Conservation (phyloP, 169 alveolate genomes). For the Perkinsus olseni region DNA sequence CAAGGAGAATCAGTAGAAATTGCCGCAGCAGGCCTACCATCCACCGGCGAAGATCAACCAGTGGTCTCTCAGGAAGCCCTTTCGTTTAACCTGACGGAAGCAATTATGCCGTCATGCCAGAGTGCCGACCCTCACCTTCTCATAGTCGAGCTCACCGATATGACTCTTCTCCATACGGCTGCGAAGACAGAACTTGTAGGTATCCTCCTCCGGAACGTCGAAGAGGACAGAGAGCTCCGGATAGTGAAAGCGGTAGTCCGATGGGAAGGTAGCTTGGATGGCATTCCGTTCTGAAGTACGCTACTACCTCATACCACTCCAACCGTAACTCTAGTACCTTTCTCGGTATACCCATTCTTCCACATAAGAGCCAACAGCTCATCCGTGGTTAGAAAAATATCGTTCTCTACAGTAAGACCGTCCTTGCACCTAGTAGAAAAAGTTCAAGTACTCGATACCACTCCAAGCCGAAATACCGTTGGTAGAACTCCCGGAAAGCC, state of each 20-base stretch:
- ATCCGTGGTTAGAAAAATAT: conserved; percentile 4
- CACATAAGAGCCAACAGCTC: conserved; percentile 11
- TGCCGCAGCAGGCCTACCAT: background rate
- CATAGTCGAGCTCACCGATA: conserved; percentile 3
- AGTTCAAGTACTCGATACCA: background rate
- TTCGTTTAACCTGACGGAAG: background rate
- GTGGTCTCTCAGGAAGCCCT: conserved; percentile 12
- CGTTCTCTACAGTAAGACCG: conserved; percentile 10
- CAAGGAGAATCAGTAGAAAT: background rate
- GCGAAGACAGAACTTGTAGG: conserved; percentile 10
- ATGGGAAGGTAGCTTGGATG: background rate
- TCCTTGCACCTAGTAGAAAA: background rate
- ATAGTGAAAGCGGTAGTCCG: conserved; percentile 14
- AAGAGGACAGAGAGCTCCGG: conserved; percentile 8
- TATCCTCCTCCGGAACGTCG: conserved; percentile 5
- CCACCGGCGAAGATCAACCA: conserved; percentile 3
- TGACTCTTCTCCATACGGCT: background rate
- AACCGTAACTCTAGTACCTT: background rate
- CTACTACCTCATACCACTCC: background rate
- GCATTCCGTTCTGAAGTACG: conserved; percentile 1
- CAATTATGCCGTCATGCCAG: background rate
- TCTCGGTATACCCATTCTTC: conserved; percentile 8
- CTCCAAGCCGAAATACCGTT: background rate
- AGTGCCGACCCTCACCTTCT: background rate
- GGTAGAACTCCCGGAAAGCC: conserved; percentile 6